Base-by-base conservation (phyloP, 1,284 basidiomycete genomes). In the Ceratobasidium sp. region DNA sequence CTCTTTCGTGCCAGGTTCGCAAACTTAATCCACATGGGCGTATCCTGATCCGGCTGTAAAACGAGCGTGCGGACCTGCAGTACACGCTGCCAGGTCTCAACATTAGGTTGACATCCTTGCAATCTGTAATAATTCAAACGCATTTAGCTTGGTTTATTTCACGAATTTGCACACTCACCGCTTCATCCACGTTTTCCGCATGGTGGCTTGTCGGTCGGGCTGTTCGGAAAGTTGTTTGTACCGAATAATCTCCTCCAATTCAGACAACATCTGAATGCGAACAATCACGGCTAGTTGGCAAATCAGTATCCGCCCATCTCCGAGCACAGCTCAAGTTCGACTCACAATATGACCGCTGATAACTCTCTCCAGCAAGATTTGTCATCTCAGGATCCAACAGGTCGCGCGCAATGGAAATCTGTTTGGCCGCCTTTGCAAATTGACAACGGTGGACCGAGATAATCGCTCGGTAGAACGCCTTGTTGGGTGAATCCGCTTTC, bases 51-150 rank as follows among this genome's bases (percentile, higher is more conserved):
- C 0, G 98, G 98, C 58, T 90, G 94, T 39, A 98, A 86, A 27
- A 99, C 96, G 64, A 99, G 88, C 0, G 96, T 95, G 75, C 98
- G 90, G 49, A 99, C 95, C 84, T 98, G 97, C 19, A 99, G 84
- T 62, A 99, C 95, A 27, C 97, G 90, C 83, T 99, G 98, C 98
- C 98, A 99, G 3, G 98, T 96, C 82, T 99, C 98, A 22, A 99
- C 98, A 78, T 99, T 98, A 19, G 95, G 94, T 81, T 99, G 96
- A 82, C 97, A 98, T 1, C 96, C 98, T 84, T 95, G 92, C 53
- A 99, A 83, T 76, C 94, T 95, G 79, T 77, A 78, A 76, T 75
- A 78, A 41, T 66, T 56, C 54, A 34, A 29, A 34, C 48, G 24
- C 27, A 53, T 51, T 71, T 27, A 46, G 77, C 39, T 58, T 7